Evolutionary conservation across 345 rosid species (phyloP), one percentile per base, ranked within the genome.

Genomic region (Nasturtium officinale): DNA sequence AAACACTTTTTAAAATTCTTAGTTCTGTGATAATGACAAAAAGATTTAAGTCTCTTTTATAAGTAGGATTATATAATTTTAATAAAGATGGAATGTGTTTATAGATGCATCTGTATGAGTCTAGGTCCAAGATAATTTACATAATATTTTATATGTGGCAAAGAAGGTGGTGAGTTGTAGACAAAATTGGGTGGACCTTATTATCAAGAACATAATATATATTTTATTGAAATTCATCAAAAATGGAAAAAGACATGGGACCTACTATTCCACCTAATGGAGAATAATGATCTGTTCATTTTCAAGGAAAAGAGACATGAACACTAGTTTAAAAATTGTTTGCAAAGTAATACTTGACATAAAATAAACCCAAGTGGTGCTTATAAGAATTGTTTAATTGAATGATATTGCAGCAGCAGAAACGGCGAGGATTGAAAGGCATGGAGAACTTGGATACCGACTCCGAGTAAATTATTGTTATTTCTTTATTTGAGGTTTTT

Each of bases 371-470:
- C 61, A 57, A 57, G 72, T 67, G 65, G 55, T 66, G 17, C n/a
- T 47, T 60, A 20, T 58, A 1, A 33, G 16, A 11, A n/a, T 30
- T 58, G 66, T 7, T 38, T 4, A 13, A 6, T 18, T 59, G 57
- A 23, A 26, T 16, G 12, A 18, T 25, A 9, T 77, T 77, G 73
- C 54, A 69, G 84, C 90, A 84, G 81, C 88, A 79, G 77, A 86
- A 84, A 76, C 72, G 86, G 71, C 82, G 87, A 75, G 92, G 92
- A 15, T 77, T 87, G 69, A 87, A 87, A 76, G 92, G 90, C 21
- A 70, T 86, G 87, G 88, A 86, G 79, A 77, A 82, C 82, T 32
- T 86, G 85, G 92, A 84, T 26, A 81, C 82, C 71, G 90, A 87
- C 62, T 87, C 92, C 0, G 87, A 87, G 25, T 84, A 82, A 60